A percentile compares a stretch with the other conserved stretches of the same genome.
Evolutionary conservation across 2,329 filamentous ascomycete species (phyloP).

Genomic region (Aspergillus tubingensis): DNA sequence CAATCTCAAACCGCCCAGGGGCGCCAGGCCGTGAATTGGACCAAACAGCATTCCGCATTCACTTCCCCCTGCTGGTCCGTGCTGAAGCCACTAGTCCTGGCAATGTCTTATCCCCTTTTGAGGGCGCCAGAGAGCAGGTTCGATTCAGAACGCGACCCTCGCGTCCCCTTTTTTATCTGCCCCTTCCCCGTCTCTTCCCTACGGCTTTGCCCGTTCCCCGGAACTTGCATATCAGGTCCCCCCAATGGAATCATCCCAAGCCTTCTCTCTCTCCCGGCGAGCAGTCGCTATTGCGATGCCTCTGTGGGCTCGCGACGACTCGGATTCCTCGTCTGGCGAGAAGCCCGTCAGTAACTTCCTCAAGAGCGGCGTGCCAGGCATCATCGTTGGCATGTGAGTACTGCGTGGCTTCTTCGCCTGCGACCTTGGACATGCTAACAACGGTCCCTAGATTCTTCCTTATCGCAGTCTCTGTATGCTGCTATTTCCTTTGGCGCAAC

Average conservation of each 20-base stretch:
- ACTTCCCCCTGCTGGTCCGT: not conserved
- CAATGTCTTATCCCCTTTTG: not conserved
- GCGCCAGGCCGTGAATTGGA: not conserved
- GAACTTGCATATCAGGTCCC: not conserved
- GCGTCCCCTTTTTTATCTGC: not conserved
- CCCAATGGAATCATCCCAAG: not conserved
- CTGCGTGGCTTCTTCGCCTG: not conserved
- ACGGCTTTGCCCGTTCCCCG: not conserved
- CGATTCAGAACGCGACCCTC: not conserved
- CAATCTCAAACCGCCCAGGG: not conserved
- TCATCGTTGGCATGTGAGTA: constrained; percentile 20
- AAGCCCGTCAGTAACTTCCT: constrained; percentile 21
- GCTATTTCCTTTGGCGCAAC: constrained; percentile 20
- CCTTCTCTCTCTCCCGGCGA: not conserved
- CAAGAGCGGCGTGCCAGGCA: constrained; percentile 22
- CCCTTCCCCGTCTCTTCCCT: not conserved
- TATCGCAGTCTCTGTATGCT: constrained; percentile 12
- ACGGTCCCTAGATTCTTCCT: constrained; percentile 15
- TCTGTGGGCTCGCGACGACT: not conserved
- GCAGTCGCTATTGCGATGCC: not conserved
- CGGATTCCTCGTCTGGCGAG: constrained; percentile 6
- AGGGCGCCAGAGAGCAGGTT: not conserved
- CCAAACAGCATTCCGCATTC: not conserved
- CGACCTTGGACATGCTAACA: not conserved
- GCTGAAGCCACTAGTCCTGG: not conserved